Percentiles rank a stretch among this genome's conserved stretches.
phyloP scores from a whole-genome alignment of 139 green algal species.

The Chlamydomonas urium region DNA sequence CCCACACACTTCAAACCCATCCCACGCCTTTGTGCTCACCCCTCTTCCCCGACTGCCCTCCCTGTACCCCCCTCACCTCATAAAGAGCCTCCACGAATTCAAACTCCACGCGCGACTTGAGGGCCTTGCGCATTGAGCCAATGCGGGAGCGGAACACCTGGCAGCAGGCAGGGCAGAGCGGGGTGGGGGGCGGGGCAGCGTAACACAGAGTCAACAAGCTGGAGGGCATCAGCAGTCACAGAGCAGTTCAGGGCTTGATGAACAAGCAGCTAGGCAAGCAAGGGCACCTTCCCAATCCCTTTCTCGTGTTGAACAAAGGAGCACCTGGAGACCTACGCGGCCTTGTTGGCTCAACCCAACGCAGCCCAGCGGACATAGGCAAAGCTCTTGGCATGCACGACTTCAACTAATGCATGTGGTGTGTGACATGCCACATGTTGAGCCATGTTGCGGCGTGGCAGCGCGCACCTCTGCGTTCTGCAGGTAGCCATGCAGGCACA shows the following conservation, averaged over 20 bases:
- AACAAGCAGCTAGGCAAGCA: not conserved
- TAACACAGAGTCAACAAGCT: not conserved
- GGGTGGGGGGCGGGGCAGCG: not conserved
- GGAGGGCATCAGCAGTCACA: not conserved
- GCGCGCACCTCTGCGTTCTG: constrained; percentile 62
- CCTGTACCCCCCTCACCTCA: no score
- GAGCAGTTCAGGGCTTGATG: no score
- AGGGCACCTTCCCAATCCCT: not conserved
- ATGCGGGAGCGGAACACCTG: constrained; percentile 56
- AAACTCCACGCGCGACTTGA: constrained; percentile 66
- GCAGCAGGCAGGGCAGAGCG: no score
- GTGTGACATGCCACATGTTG: not conserved
- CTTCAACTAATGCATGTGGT: not conserved
- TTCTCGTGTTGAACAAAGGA: not conserved
- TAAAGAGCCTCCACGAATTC: constrained; percentile 66
- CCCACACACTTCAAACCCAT: no score
- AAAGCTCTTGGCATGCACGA: not conserved
- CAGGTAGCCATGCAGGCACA: constrained; percentile 74
- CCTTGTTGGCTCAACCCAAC: not conserved
- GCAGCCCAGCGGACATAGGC: not conserved
- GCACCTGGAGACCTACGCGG: not conserved
- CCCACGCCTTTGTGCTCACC: no score
- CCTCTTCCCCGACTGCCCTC: no score
- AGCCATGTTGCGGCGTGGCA: no score
- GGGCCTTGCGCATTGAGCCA: constrained; percentile 59